Conservation (phyloP, 306 rosid genomes). For the Nissolia schottii region DNA sequence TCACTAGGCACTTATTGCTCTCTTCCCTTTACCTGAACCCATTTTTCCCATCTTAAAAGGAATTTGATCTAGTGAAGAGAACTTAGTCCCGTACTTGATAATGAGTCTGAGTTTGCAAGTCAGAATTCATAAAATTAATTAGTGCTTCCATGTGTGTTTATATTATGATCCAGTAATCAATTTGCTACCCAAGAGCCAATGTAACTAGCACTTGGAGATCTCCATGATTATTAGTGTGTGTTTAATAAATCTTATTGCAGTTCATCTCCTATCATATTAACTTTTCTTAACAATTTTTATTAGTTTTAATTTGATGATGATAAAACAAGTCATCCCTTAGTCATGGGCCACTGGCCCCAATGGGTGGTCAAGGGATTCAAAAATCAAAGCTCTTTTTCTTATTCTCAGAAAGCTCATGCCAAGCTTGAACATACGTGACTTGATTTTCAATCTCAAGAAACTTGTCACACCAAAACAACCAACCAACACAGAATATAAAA, state of each 20-base stretch:
- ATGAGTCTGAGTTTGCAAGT: neutral
- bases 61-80: slow-evolving; percentile 38
- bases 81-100: neutral
- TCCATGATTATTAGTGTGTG: neutral
- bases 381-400: neutral
- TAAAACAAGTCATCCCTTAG: neutral
- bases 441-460: too few species aligned
- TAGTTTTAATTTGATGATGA: neutral
- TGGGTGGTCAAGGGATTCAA: neutral
- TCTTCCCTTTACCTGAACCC: neutral
- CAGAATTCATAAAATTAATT: neutral
- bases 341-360: neutral
- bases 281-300: neutral
- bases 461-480: too few species aligned
- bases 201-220: neutral
- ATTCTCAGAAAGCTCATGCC: neutral
- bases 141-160: neutral
- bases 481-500: neutral
- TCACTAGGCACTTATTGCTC: neutral
- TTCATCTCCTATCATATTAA: neutral
- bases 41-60: slow-evolving; percentile 29
- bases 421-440: neutral
- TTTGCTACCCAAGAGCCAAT: neutral
- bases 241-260: neutral
- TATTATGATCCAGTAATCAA: neutral